Evolutionary conservation across 108 stramenopile species (phyloP), one percentile per base, ranked within the genome.

Genomic region (Nitzschia putrida): DNA sequence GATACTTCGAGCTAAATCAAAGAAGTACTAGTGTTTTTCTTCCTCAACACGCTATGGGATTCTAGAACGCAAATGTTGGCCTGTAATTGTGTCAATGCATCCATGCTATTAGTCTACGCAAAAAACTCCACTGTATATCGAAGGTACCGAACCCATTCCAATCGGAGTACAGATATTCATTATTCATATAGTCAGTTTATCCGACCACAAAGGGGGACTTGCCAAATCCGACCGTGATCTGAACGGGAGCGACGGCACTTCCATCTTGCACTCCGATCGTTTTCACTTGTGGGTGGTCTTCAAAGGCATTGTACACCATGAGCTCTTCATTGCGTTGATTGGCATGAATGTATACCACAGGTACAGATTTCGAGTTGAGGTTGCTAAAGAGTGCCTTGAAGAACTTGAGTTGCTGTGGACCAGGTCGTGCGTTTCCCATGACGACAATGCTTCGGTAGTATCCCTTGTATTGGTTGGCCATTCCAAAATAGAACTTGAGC

Each of bases 301-400:
- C 54, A 24, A 77, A 77, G 12, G 76, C 69, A 34, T 66, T 53
- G 64, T 70, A 58, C n/a, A 53, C 38, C 20, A 53, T 29, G 0
- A 61, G 72, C 34, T 45, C 43, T 22, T 42, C 58, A 34, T 68
- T 61, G 9, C 57, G 69, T 8, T 55, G 23, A 56, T 88, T 83
- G 53, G 88, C 82, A 71, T 93, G 92, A 24, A 93, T 37, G 61
- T 93, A 93, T 8, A 84, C 54, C 18, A 86, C 74, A 0, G 92
- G 88, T 23, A 64, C 45, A 34, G 77, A 61, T 29, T 79, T 54
- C 21, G 72, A 64, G 25, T 71, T 80, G 52, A 88, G 49, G 12
- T 74, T 56, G 2, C 79, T 73, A 56, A 76, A 78, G 8, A 81
- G 24, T 10, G 42, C 25, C 13, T 65, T 39, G 56, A 81, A 86